phyloP scores from a whole-genome alignment of 1,284 basidiomycete genomes.

The Leccinum angustisporum region DNA sequence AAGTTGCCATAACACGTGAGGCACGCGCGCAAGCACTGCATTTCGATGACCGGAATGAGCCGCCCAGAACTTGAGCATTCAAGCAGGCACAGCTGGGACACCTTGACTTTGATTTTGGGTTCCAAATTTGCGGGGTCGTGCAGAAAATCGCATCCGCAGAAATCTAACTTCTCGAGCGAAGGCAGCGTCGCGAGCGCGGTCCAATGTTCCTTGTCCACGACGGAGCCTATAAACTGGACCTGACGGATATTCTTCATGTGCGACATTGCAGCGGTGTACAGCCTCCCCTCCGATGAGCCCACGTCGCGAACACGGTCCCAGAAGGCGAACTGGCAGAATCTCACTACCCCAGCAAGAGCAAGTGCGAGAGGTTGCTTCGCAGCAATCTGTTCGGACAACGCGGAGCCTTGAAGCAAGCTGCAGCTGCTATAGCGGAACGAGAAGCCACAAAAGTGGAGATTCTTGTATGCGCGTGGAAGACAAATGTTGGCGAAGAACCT shows the following conservation, averaged over 20 bases:
- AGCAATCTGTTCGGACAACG: too few relatives aligned
- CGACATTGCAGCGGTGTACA: not conserved
- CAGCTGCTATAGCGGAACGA: too few relatives aligned
- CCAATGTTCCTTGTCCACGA: not conserved
- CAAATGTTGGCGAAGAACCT: too few relatives aligned
- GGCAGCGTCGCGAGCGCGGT: not conserved
- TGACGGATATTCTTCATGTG: not conserved
- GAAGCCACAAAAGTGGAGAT: too few relatives aligned
- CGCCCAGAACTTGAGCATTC: not conserved
- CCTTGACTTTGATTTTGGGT: not conserved
- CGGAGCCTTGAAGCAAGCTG: too few relatives aligned
- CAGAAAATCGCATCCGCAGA: not conserved
- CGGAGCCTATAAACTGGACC: not conserved
- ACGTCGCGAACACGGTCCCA: too few relatives aligned
- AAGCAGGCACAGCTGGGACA: not conserved
- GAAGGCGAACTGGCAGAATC: too few relatives aligned
- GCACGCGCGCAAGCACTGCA: not conserved
- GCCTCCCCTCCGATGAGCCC: not conserved
- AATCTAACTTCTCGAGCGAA: not conserved
- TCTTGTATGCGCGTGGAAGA: too few relatives aligned
- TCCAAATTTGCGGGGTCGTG: not conserved
- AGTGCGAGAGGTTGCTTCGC: too few relatives aligned
- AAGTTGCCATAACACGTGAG: too few relatives aligned
- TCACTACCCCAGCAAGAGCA: too few relatives aligned
- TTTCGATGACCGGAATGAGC: not conserved